Conservation (phyloP, 169 alveolate genomes). For the Eimeria necatrix region DNA sequence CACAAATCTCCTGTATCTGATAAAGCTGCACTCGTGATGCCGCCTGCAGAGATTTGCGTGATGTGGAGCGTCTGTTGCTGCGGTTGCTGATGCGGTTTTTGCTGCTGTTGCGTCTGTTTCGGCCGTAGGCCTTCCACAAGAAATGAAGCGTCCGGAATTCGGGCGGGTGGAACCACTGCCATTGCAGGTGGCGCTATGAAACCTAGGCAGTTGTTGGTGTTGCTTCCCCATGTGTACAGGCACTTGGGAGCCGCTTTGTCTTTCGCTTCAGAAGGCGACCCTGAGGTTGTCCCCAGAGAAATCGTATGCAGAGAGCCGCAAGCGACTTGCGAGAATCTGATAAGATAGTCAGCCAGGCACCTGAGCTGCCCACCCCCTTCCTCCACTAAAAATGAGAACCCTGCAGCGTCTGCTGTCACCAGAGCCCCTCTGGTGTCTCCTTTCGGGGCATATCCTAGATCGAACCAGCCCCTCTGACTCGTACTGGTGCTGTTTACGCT, state of each 20-base stretch:
- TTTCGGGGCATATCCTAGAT: not conserved
- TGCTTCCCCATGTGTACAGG: conserved; percentile 71
- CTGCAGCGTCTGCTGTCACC: conserved; percentile 32
- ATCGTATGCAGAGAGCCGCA: conserved; percentile 77
- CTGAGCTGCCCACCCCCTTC: not conserved
- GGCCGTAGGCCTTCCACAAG: not conserved
- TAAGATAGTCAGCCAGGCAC: not conserved
- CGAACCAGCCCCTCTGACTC: not conserved
- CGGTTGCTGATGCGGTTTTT: conserved; percentile 25
- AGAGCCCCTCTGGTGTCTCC: not conserved
- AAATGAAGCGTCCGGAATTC: not conserved
- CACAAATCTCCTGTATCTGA: conserved; percentile 30
- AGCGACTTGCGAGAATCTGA: conserved; percentile 60
- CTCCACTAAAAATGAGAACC: not conserved
- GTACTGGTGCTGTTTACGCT: conserved; percentile 16
- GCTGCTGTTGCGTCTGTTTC: conserved; percentile 24
- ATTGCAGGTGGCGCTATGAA: conserved; percentile 12
- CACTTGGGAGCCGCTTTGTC: not conserved
- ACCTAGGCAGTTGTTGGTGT: conserved; percentile 76
- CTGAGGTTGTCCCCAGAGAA: not conserved
- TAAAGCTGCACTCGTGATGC: conserved; percentile 56
- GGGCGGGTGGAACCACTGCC: conserved; percentile 34
- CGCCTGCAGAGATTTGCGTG: conserved; percentile 75
- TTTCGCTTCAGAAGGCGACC: not conserved
- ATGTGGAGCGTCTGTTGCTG: conserved; percentile 51